These are phyloP conservation scores for Pseudogymnoascus sp. DNA, from an alignment of 2,329 filamentous ascomycete genomes.

Conservation along the genomic window DNA sequence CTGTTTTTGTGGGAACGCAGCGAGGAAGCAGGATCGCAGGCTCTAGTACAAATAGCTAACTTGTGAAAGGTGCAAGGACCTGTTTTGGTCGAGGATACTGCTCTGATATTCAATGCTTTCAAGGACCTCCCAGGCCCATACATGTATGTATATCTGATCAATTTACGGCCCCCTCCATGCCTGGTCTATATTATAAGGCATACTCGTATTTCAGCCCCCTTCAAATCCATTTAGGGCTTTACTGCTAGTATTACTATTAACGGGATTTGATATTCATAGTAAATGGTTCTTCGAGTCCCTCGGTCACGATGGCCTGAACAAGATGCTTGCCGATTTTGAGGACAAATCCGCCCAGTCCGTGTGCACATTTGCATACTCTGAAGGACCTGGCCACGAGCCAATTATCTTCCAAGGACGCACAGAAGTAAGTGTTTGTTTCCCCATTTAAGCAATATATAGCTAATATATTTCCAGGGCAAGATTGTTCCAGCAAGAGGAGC, in stretches of 20 bases:
- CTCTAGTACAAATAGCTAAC: conserved; percentile 9
- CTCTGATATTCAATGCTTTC: conserved; percentile 84
- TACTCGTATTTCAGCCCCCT: background rate
- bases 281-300: conserved; percentile 89
- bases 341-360: conserved; percentile 91
- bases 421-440: conserved; percentile 46
- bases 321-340: conserved; percentile 77
- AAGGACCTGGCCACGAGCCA: conserved; percentile 74
- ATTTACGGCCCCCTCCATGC: background rate
- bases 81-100: conserved; percentile 92
- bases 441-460: background rate
- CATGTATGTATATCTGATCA: conserved; percentile 54
- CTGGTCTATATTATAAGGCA: background rate
- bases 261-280: conserved; percentile 38
- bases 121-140: conserved; percentile 91
- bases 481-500: conserved; percentile 81
- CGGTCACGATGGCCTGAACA: conserved; percentile 80
- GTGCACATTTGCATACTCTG: conserved; percentile 89
- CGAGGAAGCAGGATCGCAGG: background rate
- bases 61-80: conserved; percentile 64
- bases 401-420: conserved; percentile 89
- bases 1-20: background rate
- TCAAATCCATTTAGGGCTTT: background rate
- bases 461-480: conserved; percentile 46
- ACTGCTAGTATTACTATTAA: background rate